A percentile compares a stretch with the other conserved stretches of the same genome.
phyloP scores from a whole-genome alignment of 2,329 filamentous ascomycete species.

The Whalleya microplaca region DNA sequence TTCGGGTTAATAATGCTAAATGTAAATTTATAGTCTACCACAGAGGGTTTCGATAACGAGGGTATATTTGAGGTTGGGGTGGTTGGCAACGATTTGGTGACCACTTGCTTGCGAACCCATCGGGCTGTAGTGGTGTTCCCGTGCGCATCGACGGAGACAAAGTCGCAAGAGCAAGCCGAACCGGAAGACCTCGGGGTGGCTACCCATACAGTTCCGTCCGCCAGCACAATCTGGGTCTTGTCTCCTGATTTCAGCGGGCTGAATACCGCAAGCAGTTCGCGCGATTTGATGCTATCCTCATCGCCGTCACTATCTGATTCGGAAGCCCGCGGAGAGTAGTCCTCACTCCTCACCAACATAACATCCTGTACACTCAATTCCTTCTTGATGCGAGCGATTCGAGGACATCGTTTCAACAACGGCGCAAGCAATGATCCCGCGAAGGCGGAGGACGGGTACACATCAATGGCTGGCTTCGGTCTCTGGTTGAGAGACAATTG shows the following conservation, averaged over 20 bases:
- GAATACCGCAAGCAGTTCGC: slow-evolving; percentile 68
- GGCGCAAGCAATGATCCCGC: slow-evolving; percentile 60
- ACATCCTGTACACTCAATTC: slow-evolving; percentile 71
- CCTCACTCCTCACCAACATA: slow-evolving; percentile 71
- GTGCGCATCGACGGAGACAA: slow-evolving; percentile 60
- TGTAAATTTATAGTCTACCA: slow-evolving; percentile 63
- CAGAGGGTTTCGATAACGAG: slow-evolving; percentile 29
- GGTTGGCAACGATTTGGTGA: slow-evolving; percentile 32
- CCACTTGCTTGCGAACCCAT: slow-evolving; percentile 63
- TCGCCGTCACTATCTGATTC: slow-evolving; percentile 43
- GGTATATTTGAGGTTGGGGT: slow-evolving; percentile 27
- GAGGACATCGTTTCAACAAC: slow-evolving; percentile 63
- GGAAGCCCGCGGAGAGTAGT: slow-evolving; percentile 55
- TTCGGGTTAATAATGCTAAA: slow-evolving; percentile 77
- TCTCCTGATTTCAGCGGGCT: slow-evolving; percentile 62
- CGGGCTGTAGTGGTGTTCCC: slow-evolving; percentile 65
- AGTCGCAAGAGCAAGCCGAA: slow-evolving; percentile 54
- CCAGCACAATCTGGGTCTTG: slow-evolving; percentile 67
- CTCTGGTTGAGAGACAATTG: slow-evolving; percentile 62
- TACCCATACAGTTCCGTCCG: slow-evolving; percentile 63
- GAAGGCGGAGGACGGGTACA: slow-evolving; percentile 70
- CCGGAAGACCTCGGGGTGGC: slow-evolving; percentile 56
- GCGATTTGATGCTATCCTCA: slow-evolving; percentile 45
- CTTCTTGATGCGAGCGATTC: slow-evolving; percentile 65
- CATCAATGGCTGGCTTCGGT: slow-evolving; percentile 70